phyloP scores from a whole-genome alignment of 495 filamentous ascomycete genomes.

The Podospora pseudoanserina region DNA sequence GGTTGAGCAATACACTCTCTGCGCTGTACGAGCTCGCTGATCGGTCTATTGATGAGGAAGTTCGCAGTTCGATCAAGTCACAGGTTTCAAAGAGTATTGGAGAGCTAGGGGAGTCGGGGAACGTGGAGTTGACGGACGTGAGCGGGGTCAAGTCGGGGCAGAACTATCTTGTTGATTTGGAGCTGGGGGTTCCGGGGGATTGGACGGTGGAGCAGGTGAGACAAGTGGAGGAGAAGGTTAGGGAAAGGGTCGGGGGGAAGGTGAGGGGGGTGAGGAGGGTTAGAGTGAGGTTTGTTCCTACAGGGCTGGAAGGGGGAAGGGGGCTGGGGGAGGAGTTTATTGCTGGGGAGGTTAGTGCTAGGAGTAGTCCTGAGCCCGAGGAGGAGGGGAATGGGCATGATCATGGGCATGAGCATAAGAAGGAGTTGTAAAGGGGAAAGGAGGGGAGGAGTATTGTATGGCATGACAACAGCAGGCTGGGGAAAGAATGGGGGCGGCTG shows the following conservation, averaged over 20 bases:
- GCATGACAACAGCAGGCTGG: not conserved
- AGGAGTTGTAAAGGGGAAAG: conserved; percentile 6
- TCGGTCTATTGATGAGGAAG: conserved; percentile 78
- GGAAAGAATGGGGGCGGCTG: not conserved
- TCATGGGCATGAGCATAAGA: conserved; percentile 27
- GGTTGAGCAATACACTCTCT: conserved; percentile 76
- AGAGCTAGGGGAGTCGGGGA: conserved; percentile 40
- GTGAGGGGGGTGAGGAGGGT: conserved; percentile 79
- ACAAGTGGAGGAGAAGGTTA: conserved; percentile 67
- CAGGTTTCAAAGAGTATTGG: conserved; percentile 59
- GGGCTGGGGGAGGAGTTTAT: conserved; percentile 75
- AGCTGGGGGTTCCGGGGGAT: conserved; percentile 67
- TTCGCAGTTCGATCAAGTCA: conserved; percentile 63
- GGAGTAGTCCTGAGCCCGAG: conserved; percentile 65
- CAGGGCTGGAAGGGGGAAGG: conserved; percentile 33
- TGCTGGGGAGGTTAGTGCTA: conserved; percentile 56
- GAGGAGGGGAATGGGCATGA: conserved; percentile 29
- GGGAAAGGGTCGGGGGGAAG: conserved; percentile 63
- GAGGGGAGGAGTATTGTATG: not conserved
- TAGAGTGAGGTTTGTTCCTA: conserved; percentile 75
- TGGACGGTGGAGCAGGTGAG: conserved; percentile 68
- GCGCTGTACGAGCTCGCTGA: conserved; percentile 87
- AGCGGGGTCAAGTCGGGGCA: conserved; percentile 91
- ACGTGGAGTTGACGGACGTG: conserved; percentile 64
- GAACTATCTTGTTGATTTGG: conserved; percentile 87